Base-by-base conservation (phyloP, 1,284 basidiomycete genomes). In the Heterobasidion annosum region DNA sequence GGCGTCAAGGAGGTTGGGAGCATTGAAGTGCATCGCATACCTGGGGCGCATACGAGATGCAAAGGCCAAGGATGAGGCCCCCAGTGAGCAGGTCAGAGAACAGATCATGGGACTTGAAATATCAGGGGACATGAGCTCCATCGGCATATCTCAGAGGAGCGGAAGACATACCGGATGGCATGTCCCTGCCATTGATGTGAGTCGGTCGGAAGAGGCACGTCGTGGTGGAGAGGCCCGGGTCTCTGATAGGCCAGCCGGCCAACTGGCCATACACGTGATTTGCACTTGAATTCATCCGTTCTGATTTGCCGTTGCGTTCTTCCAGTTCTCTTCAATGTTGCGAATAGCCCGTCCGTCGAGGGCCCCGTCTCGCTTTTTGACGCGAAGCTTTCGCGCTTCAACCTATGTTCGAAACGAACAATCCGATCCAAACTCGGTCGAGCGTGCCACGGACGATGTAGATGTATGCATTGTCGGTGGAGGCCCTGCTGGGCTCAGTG, bases 401-500 rank as follows among this genome's bases (percentile, higher is more conserved):
- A 18, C 65, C 0, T 44, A 53, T 18, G 59, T 64, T 13, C 57
- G 61, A 37, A 63, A 77, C 52, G 73, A 75, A 44, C 62, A 60
- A 8, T 80, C 81, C 63, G 73, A 81, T 58, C 74, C 76, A 4
- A 63, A 61, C 34, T 66, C 64, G 47, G 76, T 93, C 33, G 89
- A 95, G 61, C 81, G 93, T 10, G 82, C 82, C 25, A 80, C 85
- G 54, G 93, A 96, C 64, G 85, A 95, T 59, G 93, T 93, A 50
- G 96, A 99, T 64, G 94, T 98, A 37, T 94, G 94, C 68, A 98
- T 99, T 64, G 94, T 98, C 59, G 96, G 96, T 25, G 95, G 82
- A 13, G 97, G 96, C 1, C 96, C 96, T 2, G 94, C 96, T 0
- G 96, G 97, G 35, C 79, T 99, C 56, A 89, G 87, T 63, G 95